A percentile compares a stretch with the other conserved stretches of the same genome.
Conservation (phyloP, 441 rosid genomes). For the Gossypium davidsonii region DNA sequence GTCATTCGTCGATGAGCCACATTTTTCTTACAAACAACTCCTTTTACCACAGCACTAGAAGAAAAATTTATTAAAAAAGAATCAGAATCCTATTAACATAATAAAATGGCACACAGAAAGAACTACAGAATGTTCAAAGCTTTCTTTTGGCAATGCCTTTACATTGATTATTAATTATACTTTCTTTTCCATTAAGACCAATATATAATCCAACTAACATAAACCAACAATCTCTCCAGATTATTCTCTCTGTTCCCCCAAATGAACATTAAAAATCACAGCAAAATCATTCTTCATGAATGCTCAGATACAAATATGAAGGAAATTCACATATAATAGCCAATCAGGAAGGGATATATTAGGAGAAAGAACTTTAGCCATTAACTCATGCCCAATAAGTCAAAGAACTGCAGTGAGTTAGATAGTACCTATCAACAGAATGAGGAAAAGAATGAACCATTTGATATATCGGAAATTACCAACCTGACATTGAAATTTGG, state of each 20-base stretch:
- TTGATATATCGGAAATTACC: neutral
- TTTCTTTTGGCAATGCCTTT: slow-evolving; percentile 2
- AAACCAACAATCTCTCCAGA: neutral
- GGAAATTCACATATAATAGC: slow-evolving; percentile 8
- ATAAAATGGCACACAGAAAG: slow-evolving; percentile 9
- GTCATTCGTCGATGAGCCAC: slow-evolving; percentile 84
- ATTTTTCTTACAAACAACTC: slow-evolving; percentile 82
- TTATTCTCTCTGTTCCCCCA: neutral
- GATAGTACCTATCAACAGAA: neutral
- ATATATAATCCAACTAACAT: neutral
- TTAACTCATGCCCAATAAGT: neutral
- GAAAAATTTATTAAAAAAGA: slow-evolving; percentile 4
- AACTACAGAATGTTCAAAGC: neutral
- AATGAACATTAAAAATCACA: slow-evolving; percentile 6
- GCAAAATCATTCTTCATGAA: neutral
- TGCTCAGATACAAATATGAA: neutral
- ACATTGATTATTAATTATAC: neutral
- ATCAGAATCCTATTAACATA: slow-evolving; percentile 30
- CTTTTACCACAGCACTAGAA: slow-evolving; percentile 56
- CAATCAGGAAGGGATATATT: slow-evolving; percentile 9
- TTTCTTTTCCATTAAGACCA: slow-evolving; percentile 4
- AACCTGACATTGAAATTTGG: neutral
- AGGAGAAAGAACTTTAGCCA: slow-evolving; percentile 7
- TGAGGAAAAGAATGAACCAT: slow-evolving; percentile 4
- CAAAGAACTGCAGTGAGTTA: neutral